Conservation (phyloP, 1,284 basidiomycete genomes). For the Ceratobasidium sp. region DNA sequence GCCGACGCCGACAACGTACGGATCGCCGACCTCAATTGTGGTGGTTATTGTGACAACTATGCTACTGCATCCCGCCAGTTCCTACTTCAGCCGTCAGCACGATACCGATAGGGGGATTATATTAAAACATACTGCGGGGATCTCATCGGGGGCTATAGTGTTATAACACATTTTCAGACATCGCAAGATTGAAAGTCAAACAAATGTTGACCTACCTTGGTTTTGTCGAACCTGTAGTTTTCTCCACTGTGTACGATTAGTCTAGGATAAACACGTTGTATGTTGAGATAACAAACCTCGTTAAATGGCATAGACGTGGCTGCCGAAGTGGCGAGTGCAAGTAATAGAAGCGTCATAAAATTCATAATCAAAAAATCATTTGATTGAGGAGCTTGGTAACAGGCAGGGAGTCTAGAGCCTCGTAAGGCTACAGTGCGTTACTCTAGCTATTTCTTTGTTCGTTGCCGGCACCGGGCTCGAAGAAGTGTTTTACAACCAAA, state of each 20-base stretch:
- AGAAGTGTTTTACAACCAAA: neutral
- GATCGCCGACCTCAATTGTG: neutral
- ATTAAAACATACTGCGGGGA: neutral
- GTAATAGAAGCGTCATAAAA: neutral
- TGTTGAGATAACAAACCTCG: neutral
- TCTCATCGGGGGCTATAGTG: neutral
- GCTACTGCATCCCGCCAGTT: neutral
- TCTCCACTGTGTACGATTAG: neutral
- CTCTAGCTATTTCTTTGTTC: neutral
- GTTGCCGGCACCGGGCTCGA: neutral
- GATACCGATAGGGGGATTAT: neutral
- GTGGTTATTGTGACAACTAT: conserved; percentile 6
- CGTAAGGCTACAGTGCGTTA: neutral
- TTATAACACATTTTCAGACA: neutral
- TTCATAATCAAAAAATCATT: neutral
- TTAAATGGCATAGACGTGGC: neutral
- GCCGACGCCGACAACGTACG: no score
- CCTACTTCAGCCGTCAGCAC: neutral
- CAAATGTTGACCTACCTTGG: neutral
- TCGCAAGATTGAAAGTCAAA: neutral
- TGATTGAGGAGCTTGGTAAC: neutral
- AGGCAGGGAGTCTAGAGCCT: neutral
- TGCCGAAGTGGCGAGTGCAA: neutral
- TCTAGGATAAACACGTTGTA: neutral
- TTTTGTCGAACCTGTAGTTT: neutral